phyloP scores from a whole-genome alignment of 805 yeast genomes.

The Metschnikowia sp. region DNA sequence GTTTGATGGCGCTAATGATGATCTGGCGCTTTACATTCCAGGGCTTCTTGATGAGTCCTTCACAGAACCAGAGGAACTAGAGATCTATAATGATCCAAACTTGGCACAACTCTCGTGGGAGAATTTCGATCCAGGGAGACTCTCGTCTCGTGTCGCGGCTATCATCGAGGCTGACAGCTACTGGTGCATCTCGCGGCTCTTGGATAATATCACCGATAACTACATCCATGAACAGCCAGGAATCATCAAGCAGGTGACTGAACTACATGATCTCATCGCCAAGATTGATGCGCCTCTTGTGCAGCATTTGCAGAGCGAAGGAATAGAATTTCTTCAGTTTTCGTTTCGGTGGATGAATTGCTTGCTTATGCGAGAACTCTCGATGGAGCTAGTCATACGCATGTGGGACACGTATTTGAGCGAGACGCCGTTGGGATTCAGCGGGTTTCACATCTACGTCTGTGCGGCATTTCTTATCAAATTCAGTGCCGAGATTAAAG shows the following conservation, averaged over 20 bases:
- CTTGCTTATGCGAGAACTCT: constrained; percentile 87
- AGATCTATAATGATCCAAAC: constrained; percentile 24
- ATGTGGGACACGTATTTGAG: constrained; percentile 97
- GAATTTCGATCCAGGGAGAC: constrained; percentile 55
- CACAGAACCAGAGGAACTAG: constrained; percentile 21
- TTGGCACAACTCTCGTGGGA: constrained; percentile 40
- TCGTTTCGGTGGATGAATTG: constrained; percentile 99
- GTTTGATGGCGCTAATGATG: constrained; percentile 19
- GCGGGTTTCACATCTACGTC: constrained; percentile 91
- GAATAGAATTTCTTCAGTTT: constrained; percentile 92
- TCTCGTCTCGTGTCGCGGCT: constrained; percentile 59
- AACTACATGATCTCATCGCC: constrained; percentile 69
- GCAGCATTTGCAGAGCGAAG: constrained; percentile 72
- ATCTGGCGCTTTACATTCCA: constrained; percentile 30
- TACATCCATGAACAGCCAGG: constrained; percentile 99
- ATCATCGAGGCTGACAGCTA: constrained; percentile 92
- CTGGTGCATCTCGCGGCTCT: constrained; percentile 89
- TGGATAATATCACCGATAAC: constrained; percentile 95
- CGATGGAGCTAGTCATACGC: constrained; percentile 71
- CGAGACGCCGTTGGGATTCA: constrained; percentile 74
- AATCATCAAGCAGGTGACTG: constrained; percentile 84
- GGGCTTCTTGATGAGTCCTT: constrained; percentile 30
- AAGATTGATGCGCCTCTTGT: constrained; percentile 75
- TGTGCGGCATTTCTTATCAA: constrained; percentile 94
- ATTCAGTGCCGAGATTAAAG: constrained; percentile 74